Evolutionary conservation across 1,284 basidiomycete genomes (phyloP), one percentile per base, ranked within the genome.

Genomic region (Mycena citricolor): DNA sequence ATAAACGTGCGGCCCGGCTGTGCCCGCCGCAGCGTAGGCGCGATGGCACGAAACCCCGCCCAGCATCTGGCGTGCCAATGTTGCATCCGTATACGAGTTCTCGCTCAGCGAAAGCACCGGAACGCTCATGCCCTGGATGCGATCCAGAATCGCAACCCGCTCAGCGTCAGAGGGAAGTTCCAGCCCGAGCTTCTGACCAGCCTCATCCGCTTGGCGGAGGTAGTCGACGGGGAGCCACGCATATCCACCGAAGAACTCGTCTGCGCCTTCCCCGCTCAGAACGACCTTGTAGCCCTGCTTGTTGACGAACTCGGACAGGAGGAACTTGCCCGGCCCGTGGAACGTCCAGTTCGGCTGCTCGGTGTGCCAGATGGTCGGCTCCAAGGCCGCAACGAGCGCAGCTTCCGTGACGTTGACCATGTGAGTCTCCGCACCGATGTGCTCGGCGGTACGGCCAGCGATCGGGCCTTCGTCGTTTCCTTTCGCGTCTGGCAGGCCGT

Each of bases 201-300:
- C 33, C 8, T 26, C 26, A 30, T 43, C 41, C 1, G 25, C 21
- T 16, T 22, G 11, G 8, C 33, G 41, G 8, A 43, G 33, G 16
- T 35, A 36, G n/a, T 43, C 41, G 3, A 24, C 26, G 2, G 26
- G 25, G n/a, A 36, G 14, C 32, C 32, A 43, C 14, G 32, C 19
- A 24, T 43, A 43, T 29, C 41, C 41, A 3, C 41, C 40, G 17
- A 42, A 42, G 11, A 42, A 28, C 17, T 42, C 40, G 10, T 42
- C 40, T 4, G 40, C 16, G 1, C 32, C 32, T 21, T 42, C 40
- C 4, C 40, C 40, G 19, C 32, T 34, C 25, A 42, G 40, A 2
- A 42, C 32, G 2, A 42, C 40, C 24, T 42, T 42, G 16, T 33
- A 42, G 20, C 40, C 40, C 17, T 42, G 26, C 3, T 28, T 22